Percentiles rank a stretch among this genome's conserved stretches.
Conservation (phyloP, 192 early-diverging fungal genomes). For the Phlyctochytrium bullatum region DNA sequence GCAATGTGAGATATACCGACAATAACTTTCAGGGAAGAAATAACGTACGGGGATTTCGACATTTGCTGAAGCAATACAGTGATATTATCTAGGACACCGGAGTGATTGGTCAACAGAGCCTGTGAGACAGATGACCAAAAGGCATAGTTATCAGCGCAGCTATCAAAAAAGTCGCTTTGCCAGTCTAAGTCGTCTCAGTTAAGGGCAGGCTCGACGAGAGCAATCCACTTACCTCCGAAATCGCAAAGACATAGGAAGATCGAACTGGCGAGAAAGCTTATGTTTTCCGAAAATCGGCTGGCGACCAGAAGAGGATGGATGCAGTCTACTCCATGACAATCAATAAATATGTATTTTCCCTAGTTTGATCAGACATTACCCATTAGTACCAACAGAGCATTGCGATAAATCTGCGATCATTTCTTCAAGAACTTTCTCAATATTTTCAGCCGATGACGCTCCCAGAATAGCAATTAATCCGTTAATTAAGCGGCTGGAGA, state of each 20-base stretch:
- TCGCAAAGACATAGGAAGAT: slow-evolving; percentile 1
- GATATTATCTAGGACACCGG: background rate
- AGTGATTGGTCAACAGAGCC: background rate
- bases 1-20: background rate
- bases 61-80: background rate
- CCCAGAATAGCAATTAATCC: background rate
- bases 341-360: slow-evolving; percentile 1
- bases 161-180: background rate
- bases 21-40: background rate
- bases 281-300: background rate
- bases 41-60: background rate
- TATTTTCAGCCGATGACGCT: background rate
- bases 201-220: background rate
- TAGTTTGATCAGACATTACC: background rate
- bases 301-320: background rate
- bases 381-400: background rate
- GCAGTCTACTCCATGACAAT: background rate
- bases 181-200: background rate
- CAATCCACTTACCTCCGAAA: background rate
- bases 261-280: background rate
- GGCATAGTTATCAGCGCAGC: background rate
- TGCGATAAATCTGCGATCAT: background rate
- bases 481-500: too few relatives aligned
- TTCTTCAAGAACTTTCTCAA: background rate
- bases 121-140: background rate